These are phyloP conservation scores for Fusarium armeniacum DNA, from an alignment of 2,329 filamentous ascomycete genomes.

Conservation along the genomic window DNA sequence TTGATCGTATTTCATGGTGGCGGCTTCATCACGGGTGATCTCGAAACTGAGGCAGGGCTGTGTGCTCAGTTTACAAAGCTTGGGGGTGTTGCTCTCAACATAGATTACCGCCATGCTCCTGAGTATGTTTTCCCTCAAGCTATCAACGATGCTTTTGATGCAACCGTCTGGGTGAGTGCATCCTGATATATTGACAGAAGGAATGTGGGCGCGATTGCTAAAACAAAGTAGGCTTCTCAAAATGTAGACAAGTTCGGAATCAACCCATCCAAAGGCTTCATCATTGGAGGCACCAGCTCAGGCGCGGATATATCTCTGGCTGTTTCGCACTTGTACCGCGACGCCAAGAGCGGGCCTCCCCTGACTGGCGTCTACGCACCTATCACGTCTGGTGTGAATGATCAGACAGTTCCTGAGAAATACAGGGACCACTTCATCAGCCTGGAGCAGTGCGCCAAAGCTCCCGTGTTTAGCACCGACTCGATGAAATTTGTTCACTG, in stretches of 20 bases:
- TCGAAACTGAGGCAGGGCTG: conserved; percentile 46
- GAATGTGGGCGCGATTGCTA: neutral
- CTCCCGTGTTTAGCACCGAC: conserved; percentile 44
- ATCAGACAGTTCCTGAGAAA: conserved; percentile 46
- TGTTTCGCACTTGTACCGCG: conserved; percentile 46
- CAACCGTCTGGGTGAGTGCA: conserved; percentile 45
- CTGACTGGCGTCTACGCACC: conserved; percentile 50
- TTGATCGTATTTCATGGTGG: conserved; percentile 51
- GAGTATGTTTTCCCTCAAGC: conserved; percentile 51
- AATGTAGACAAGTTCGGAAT: conserved; percentile 46
- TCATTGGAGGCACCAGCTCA: conserved; percentile 50
- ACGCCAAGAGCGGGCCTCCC: conserved; percentile 37
- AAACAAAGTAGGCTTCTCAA: conserved; percentile 29
- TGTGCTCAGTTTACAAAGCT: conserved; percentile 48
- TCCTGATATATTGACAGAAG: too few relatives aligned
- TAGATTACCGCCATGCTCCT: conserved; percentile 51
- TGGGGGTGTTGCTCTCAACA: conserved; percentile 48
- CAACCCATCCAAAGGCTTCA: conserved; percentile 41
- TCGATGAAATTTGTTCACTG: conserved; percentile 47
- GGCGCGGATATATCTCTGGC: conserved; percentile 50
- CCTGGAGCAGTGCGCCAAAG: conserved; percentile 47
- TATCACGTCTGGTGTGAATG: conserved; percentile 41
- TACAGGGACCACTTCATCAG: conserved; percentile 51
- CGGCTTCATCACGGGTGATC: conserved; percentile 46
- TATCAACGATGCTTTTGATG: conserved; percentile 50